Conservation (phyloP, 306 rosid genomes). For the Ormosia emarginata region DNA sequence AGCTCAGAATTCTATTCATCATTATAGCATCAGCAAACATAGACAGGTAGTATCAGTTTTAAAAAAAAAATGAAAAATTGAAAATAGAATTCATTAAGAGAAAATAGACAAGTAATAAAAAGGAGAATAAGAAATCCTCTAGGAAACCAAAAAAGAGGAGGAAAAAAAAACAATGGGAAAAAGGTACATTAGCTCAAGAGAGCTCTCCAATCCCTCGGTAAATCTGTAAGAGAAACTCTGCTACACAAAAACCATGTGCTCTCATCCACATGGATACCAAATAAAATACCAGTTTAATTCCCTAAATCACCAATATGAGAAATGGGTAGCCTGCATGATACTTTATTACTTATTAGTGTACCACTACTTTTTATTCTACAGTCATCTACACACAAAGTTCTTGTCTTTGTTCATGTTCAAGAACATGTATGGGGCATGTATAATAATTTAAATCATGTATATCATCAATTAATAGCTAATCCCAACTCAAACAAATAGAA, state of each 20-base stretch:
- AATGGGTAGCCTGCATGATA: neutral
- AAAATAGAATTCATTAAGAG: neutral
- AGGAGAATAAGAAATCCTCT: neutral
- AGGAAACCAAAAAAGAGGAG: neutral
- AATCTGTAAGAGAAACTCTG: neutral
- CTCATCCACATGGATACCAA: neutral
- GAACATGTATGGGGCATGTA: neutral
- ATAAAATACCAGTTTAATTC: neutral
- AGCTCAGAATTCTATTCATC: slow-evolving; percentile 15
- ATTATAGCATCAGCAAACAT: slow-evolving; percentile 4
- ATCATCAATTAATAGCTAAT: neutral
- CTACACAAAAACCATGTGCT: neutral
- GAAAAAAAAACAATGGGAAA: neutral
- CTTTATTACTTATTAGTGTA: neutral
- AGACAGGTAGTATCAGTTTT: neutral
- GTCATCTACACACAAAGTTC: neutral
- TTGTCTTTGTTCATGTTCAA: neutral
- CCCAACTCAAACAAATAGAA: neutral
- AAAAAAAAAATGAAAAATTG: neutral
- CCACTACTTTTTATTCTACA: neutral
- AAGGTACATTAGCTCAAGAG: neutral
- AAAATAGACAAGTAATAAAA: neutral
- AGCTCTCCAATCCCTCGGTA: neutral
- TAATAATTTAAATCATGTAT: neutral
- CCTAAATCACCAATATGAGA: neutral